Percentiles rank a stretch among this genome's conserved stretches.
Conservation (phyloP, 139 green algal genomes). For the Volvox reticuliferus region DNA sequence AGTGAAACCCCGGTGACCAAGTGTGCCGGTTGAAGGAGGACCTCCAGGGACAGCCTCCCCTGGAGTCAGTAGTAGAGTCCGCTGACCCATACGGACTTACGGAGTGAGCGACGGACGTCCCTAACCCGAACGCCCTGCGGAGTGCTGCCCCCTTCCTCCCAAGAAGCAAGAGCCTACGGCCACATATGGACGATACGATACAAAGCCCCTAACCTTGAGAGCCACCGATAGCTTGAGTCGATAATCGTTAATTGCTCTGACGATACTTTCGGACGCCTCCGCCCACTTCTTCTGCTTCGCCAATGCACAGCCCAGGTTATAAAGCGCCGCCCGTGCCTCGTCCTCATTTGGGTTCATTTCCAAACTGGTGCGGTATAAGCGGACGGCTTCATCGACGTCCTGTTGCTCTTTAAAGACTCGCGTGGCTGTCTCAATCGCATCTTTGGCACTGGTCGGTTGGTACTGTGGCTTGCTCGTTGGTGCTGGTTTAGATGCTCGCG, state of each 20-base stretch:
- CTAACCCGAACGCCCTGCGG: too few species aligned
- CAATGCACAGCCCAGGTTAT: constrained; percentile 93
- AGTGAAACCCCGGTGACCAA: too few species aligned
- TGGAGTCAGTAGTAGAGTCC: too few species aligned
- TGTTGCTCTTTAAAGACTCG: constrained; percentile 64
- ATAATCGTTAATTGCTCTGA: constrained; percentile 85
- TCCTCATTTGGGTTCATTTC: constrained; percentile 82
- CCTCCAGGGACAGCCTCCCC: too few species aligned
- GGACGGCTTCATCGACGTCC: constrained; percentile 69
- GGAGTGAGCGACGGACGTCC: too few species aligned
- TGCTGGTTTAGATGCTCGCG: constrained; percentile 16
- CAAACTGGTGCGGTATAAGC: constrained; percentile 80
- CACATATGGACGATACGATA: too few species aligned
- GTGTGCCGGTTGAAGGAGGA: too few species aligned
- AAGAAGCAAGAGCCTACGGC: too few species aligned
- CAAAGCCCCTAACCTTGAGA: constrained; percentile 75
- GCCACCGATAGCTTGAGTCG: constrained; percentile 87
- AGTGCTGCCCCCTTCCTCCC: too few species aligned
- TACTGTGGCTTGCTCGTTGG: constrained; percentile 8
- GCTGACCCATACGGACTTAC: too few species aligned
- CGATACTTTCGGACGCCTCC: constrained; percentile 79
- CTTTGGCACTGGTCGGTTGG: constrained; percentile 61
- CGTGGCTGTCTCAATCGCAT: constrained; percentile 78
- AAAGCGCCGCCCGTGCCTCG: constrained; percentile 90
- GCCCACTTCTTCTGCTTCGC: constrained; percentile 85